A percentile compares a stretch with the other conserved stretches of the same genome.
Evolutionary conservation across 106 monocot genomes (phyloP).

Genomic region (Dendrobium catenatum): DNA sequence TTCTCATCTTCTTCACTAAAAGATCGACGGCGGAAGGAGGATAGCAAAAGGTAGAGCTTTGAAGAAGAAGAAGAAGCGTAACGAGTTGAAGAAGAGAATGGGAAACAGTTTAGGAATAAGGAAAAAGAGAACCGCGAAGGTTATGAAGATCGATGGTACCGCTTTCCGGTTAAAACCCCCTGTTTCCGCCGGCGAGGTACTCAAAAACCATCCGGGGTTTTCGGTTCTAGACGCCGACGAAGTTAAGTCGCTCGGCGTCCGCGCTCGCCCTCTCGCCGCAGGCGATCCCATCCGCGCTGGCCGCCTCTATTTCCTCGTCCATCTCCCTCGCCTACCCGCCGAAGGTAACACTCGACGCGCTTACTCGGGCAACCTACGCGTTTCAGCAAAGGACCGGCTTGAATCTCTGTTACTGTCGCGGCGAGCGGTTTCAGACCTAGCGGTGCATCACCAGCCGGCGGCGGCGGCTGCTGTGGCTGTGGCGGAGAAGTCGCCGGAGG

Average conservation of each 20-base stretch:
- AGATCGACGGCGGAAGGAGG: not conserved
- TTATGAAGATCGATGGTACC: slow-evolving; percentile 33
- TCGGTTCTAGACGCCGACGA: slow-evolving; percentile 21
- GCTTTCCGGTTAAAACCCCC: slow-evolving; percentile 18
- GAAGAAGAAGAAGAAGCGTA: not conserved
- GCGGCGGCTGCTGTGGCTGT: not conserved
- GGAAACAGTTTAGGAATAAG: slow-evolving; percentile 16
- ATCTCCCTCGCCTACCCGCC: slow-evolving; percentile 23
- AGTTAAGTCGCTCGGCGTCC: slow-evolving; percentile 13
- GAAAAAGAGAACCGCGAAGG: slow-evolving; percentile 22
- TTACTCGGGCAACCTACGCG: slow-evolving; percentile 35
- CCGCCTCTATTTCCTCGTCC: slow-evolving; percentile 25
- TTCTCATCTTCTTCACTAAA: not conserved
- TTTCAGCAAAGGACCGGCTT: slow-evolving; percentile 47
- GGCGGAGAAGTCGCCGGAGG: not conserved
- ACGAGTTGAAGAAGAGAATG: slow-evolving; percentile 3
- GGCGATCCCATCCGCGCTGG: slow-evolving; percentile 13
- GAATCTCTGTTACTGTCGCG: slow-evolving; percentile 48
- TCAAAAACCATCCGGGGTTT: slow-evolving; percentile 17
- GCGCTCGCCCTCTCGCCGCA: slow-evolving; percentile 12
- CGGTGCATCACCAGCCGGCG: slow-evolving; percentile 1
- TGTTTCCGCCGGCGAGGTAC: slow-evolving; percentile 5
- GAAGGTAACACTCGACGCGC: slow-evolving; percentile 22
- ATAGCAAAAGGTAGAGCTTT: not conserved
- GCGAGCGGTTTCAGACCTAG: slow-evolving; percentile 9